Evolutionary conservation across 2,329 filamentous ascomycete species (phyloP).

Genomic region (Monilinia fructigena): DNA sequence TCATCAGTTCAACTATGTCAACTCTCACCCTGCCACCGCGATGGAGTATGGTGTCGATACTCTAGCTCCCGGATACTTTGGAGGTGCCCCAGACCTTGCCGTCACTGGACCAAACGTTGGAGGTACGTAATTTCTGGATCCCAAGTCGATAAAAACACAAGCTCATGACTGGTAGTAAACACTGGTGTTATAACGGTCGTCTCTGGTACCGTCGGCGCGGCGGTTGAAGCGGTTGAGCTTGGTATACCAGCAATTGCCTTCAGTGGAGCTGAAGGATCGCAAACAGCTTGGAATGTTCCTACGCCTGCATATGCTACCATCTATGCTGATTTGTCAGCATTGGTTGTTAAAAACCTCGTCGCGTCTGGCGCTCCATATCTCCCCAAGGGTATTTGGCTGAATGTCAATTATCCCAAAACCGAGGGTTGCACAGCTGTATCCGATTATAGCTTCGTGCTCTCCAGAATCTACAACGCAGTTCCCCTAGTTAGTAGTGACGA

Average conservation of each 20-base stretch:
- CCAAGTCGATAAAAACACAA: neutral
- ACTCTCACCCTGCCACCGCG: slow-evolving; percentile 3
- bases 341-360: slow-evolving; percentile 1
- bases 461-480: slow-evolving; percentile 10
- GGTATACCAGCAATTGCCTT: slow-evolving; percentile 15
- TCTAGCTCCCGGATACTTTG: slow-evolving; percentile 6
- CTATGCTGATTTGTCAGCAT: slow-evolving; percentile 6
- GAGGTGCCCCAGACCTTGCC: slow-evolving; percentile 13
- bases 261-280: slow-evolving; percentile 15
- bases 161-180: neutral
- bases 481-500: neutral
- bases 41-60: slow-evolving; percentile 9
- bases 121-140: neutral
- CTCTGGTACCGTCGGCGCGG: slow-evolving; percentile 15
- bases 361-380: slow-evolving; percentile 13
- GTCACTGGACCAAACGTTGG: slow-evolving; percentile 15
- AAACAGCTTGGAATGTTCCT: slow-evolving; percentile 1
- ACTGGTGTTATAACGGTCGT: slow-evolving; percentile 10
- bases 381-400: neutral
- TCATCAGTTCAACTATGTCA: slow-evolving; percentile 19
- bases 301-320: slow-evolving; percentile 10
- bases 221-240: neutral
- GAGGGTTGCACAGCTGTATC: neutral
- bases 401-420: slow-evolving; percentile 8
- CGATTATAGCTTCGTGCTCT: slow-evolving; percentile 11